Percentiles rank a stretch among this genome's conserved stretches.
Evolutionary conservation across 2,329 filamentous ascomycete species (phyloP).

Genomic region (Stenocarpella maydis): DNA sequence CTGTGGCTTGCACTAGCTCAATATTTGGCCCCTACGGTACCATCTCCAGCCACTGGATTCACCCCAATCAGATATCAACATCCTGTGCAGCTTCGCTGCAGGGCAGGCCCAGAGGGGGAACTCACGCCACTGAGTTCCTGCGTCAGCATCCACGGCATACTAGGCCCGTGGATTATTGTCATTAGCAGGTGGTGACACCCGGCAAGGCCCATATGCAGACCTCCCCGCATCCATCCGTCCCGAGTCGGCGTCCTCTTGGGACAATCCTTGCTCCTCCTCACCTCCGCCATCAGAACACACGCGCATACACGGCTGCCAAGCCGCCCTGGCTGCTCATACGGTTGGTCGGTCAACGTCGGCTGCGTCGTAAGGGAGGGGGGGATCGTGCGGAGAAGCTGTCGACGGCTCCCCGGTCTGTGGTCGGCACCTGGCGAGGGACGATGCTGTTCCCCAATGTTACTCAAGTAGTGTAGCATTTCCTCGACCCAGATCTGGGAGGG

Average conservation of each 20-base stretch:
- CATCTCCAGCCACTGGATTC: neutral
- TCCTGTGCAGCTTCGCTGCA: neutral
- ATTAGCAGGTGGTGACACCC: conserved; percentile 4
- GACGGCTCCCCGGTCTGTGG: conserved; percentile 1
- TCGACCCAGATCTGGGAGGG: no score
- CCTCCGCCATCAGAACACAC: neutral
- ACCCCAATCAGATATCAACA: neutral
- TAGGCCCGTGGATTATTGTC: neutral
- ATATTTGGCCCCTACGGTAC: neutral
- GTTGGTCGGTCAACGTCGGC: conserved; percentile 13
- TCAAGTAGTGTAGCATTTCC: no score
- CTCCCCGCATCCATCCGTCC: neutral
- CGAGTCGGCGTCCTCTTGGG: neutral
- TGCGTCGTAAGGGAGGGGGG: conserved; percentile 4
- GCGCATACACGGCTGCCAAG: neutral
- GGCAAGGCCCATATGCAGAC: neutral
- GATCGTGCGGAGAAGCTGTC: conserved; percentile 24
- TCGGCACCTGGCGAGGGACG: neutral
- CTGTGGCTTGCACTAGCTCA: conserved; percentile 18
- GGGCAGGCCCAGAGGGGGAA: no score
- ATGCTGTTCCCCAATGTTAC: conserved; percentile 21
- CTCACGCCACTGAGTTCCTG: no score
- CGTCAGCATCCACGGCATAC: no score
- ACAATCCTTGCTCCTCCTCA: neutral
- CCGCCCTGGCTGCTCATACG: neutral